Evolutionary conservation across 768 basidiomycete species (phyloP), one percentile per base, ranked within the genome.

Genomic region (Russula foetens): DNA sequence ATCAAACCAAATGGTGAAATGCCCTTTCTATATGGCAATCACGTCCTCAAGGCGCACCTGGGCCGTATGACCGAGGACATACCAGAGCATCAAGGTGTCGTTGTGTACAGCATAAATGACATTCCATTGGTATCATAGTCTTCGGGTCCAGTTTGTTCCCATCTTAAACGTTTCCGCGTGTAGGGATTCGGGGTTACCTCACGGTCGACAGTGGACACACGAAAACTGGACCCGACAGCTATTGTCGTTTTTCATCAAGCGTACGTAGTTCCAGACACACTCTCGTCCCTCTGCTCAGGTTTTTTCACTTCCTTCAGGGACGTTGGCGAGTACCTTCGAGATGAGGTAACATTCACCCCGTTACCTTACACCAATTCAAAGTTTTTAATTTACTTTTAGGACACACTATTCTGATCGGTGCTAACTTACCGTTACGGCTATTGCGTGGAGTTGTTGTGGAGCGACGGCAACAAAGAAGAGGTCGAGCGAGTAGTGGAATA

Each of bases 1-100:
- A 93, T 99, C 71, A 99, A 99, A 73, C 88, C 95, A 26, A 96
- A 98, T 66, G 97, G 97, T 69, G 97, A 99, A 75, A 96, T 99
- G 88, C 97, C 97, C 1, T 99, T 96, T 80, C 76, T 99, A 39
- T 99, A 99, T 69, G 97, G 97, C 58, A 99, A 99, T 71, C 95
- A 99, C 75, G 87, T 98, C 60, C 83, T 98, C 64, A 99, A 98
- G 75, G 97, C 97, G 9, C 97, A 99, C 74, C 78, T 99, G n/a
- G 97, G 97, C 19, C 83, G 96, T 61, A 98, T 98, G 71, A 98
- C 97, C 50, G 97, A 99, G 71, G 97, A 99, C 69, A 96, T 95
- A 3, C 95, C 96, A 12, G 97, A 99, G 70, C 96, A 99, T 71
- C 97, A 98, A 71, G 97, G 97, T 48, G 97, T 98, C 1, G 91